Evolutionary conservation across 2,329 filamentous ascomycete species (phyloP), one percentile per base, ranked within the genome.

Genomic region (Calonectria honghensis): DNA sequence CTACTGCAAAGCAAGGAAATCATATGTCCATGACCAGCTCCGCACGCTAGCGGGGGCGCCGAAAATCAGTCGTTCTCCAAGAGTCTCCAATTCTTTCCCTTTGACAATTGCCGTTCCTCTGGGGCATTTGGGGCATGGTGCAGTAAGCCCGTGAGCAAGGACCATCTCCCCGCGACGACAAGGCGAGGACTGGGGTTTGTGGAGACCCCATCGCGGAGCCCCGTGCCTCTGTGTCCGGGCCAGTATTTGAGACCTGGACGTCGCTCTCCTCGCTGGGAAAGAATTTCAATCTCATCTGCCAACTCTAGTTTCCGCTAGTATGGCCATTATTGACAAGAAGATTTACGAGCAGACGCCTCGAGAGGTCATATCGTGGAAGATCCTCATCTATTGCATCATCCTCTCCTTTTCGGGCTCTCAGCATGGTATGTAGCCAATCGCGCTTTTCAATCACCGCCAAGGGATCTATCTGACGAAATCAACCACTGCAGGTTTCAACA

Each of bases 381-480:
- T 73, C 54, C 29, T 73, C n/a, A 59, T 67, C 27, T 73, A 73
- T 29, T 73, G 72, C 51, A 52, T 52, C n/a, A 67, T 70, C 32
- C 67, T 73, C 10, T 73, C 72, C 16, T 73, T 73, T 32, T 73
- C 72, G 20, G 72, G 67, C 18, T 68, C 72, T 29, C 68, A 69
- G 29, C 71, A 73, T 69, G 71, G 71, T 73, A 35, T 27, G 48
- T 39, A 35, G 7, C 4, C 35, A 16, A 41, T 41, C 18, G 37
- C 24, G 32, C 35, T 14, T 41, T 31, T 20, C 6, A 41, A 41
- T 18, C 14, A n/a, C n/a, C 27, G 7, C n/a, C 35, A 20, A 14
- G 16, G 27, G 20, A 16, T 4, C 14, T 29, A 29, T 27, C 51
- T 68, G 27, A 68, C 35, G n/a, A 24, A 10, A 68, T 27, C 16